phyloP scores from a whole-genome alignment of 2,329 filamentous ascomycete genomes.

The Malbranchea zuffiana region DNA sequence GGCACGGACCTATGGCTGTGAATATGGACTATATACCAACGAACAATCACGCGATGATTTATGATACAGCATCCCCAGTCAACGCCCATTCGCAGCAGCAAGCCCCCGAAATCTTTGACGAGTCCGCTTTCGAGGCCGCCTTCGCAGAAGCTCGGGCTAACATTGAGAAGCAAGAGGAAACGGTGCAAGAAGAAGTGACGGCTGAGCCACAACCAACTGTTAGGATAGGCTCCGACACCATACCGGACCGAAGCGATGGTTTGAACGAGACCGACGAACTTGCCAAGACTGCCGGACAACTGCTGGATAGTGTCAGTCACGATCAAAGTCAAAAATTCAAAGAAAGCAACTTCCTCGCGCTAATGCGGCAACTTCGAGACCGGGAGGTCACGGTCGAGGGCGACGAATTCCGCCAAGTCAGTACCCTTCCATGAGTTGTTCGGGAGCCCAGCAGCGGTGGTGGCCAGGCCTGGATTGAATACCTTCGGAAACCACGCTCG shows the following conservation, averaged over 20 bases:
- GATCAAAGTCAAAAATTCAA: constrained; percentile 65
- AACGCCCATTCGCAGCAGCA: constrained; percentile 25
- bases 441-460: constrained; percentile 19
- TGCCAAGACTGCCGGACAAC: constrained; percentile 57
- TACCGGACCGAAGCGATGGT: constrained; percentile 26
- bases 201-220: constrained; percentile 2
- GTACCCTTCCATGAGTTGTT: constrained; percentile 34
- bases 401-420: constrained; percentile 44
- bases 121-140: constrained; percentile 37
- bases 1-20: constrained; percentile 7
- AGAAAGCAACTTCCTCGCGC: constrained; percentile 61
- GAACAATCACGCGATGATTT: neutral
- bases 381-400: constrained; percentile 62
- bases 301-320: constrained; percentile 57
- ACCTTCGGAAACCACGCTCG: constrained; percentile 21
- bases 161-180: constrained; percentile 23
- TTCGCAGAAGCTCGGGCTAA: constrained; percentile 34
- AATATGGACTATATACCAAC: constrained; percentile 2
- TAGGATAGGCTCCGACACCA: constrained; percentile 36
- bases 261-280: constrained; percentile 53
- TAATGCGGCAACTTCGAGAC: constrained; percentile 67
- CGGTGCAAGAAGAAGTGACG: constrained; percentile 4
- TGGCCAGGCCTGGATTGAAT: constrained; percentile 27
- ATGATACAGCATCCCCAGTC: constrained; percentile 2
- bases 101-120: constrained; percentile 29